These are phyloP conservation scores for Tetrapisispora taiwanensis DNA, from an alignment of 805 yeast species.

Conservation along the genomic window DNA sequence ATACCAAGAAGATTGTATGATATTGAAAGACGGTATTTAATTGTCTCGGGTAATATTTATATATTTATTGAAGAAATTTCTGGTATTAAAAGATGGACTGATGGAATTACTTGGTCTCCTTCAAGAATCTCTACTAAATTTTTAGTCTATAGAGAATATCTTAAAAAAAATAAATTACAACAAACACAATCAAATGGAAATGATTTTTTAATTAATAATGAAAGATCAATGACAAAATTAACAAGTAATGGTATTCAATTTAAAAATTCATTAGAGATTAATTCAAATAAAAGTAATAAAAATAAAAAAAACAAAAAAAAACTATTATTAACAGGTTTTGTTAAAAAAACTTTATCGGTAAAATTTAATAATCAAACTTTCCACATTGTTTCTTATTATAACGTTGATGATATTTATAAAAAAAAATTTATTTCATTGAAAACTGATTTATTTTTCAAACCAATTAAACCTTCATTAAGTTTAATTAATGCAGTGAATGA, in stretches of 20 bases:
- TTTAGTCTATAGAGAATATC: constrained; percentile 62
- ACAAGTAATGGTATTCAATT: not conserved
- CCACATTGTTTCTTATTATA: constrained; percentile 71
- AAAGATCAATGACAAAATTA: not conserved
- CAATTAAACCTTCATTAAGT: constrained; percentile 37
- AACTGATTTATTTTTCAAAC: constrained; percentile 39
- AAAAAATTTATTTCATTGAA: constrained; percentile 50
- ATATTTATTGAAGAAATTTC: constrained; percentile 75
- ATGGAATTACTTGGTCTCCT: constrained; percentile 92
- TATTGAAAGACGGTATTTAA: constrained; percentile 54
- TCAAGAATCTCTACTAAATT: constrained; percentile 80
- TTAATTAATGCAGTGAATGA: constrained; percentile 50
- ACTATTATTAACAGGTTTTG: constrained; percentile 40
- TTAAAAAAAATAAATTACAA: constrained; percentile 6
- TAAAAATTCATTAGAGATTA: not conserved
- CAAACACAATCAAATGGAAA: too few species aligned
- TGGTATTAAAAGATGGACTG: constrained; percentile 92
- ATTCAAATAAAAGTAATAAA: constrained; percentile 6
- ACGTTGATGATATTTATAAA: constrained; percentile 56
- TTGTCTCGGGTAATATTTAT: constrained; percentile 70
- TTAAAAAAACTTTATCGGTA: constrained; percentile 72
- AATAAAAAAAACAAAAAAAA: not conserved
- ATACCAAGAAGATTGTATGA: constrained; percentile 78
- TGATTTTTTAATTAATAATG: not conserved
- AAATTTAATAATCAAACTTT: constrained; percentile 28